These are phyloP conservation scores for Penicillium crystallinum DNA, from an alignment of 495 filamentous ascomycete genomes.

Conservation along the genomic window DNA sequence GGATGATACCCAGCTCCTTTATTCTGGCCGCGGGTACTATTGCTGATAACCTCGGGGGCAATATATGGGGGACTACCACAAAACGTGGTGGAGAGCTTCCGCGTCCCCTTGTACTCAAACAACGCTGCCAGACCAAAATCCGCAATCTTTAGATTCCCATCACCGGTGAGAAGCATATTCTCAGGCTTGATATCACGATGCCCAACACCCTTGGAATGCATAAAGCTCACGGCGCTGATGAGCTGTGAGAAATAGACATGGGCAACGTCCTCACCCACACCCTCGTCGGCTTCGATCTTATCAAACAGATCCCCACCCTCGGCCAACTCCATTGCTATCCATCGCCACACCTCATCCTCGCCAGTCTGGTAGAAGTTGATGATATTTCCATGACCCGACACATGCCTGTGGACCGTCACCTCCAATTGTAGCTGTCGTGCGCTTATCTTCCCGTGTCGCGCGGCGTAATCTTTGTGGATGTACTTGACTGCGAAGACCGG, in stretches of 20 bases:
- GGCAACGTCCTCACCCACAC: constrained; percentile 85
- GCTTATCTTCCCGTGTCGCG: constrained; percentile 80
- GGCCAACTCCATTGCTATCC: constrained; percentile 97
- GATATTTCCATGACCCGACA: constrained; percentile 85
- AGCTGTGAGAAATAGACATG: constrained; percentile 96
- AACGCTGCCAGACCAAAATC: constrained; percentile 96
- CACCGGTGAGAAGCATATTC: constrained; percentile 76
- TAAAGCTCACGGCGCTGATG: constrained; percentile 83
- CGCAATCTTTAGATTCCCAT: constrained; percentile 88
- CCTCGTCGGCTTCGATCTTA: constrained; percentile 97
- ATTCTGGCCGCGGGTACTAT: constrained; percentile 39
- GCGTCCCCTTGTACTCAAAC: constrained; percentile 78
- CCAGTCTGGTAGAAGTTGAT: constrained; percentile 86
- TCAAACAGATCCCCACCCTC: constrained; percentile 97
- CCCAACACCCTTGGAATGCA: constrained; percentile 87
- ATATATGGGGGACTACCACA: constrained; percentile 98
- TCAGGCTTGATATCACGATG: constrained; percentile 91
- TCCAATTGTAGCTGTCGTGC: constrained; percentile 86
- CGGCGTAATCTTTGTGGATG: constrained; percentile 93
- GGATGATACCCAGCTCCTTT: constrained; percentile 69
- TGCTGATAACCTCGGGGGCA: constrained; percentile 80
- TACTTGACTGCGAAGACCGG: constrained; percentile 96
- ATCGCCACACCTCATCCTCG: constrained; percentile 86
- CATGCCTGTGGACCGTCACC: constrained; percentile 77
- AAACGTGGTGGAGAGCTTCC: constrained; percentile 76